Percentiles rank a stretch among this genome's conserved stretches.
These are phyloP conservation scores for Metarhizium guizhouense DNA, from an alignment of 2,329 filamentous ascomycete genomes.

Conservation along the genomic window DNA sequence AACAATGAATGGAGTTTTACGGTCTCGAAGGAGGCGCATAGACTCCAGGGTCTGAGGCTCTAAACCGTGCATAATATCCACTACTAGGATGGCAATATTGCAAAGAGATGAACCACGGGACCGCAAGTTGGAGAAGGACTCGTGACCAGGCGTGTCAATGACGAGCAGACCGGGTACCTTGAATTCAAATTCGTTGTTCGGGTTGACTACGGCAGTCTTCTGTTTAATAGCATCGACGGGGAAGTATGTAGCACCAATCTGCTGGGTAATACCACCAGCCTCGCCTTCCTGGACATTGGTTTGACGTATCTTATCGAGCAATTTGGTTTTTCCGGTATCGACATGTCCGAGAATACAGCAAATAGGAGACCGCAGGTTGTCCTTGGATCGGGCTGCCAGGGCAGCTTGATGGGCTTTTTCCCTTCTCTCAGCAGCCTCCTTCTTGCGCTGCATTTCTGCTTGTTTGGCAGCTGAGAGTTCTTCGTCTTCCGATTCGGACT, in stretches of 20 bases:
- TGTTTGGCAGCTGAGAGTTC: conserved; percentile 62
- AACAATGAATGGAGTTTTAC: conserved; percentile 96
- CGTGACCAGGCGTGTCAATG: conserved; percentile 98
- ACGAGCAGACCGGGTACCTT: conserved; percentile 94
- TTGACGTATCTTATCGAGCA: conserved; percentile 95
- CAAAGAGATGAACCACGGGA: conserved; percentile 96
- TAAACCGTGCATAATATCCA: conserved; percentile 99
- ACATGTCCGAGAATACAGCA: conserved; percentile 99
- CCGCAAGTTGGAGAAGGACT: conserved; percentile 97
- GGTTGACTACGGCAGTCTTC: conserved; percentile 91
- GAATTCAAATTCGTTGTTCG: conserved; percentile 83
- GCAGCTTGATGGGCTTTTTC: conserved; percentile 89
- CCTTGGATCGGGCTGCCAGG: conserved; percentile 80
- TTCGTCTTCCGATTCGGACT: conserved; percentile 62
- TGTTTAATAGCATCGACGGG: conserved; percentile 85
- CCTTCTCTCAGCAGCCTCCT: conserved; percentile 78
- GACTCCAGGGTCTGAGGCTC: conserved; percentile 97
- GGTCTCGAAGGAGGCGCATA: conserved; percentile 85
- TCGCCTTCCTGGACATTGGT: conserved; percentile 99
- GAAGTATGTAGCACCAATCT: conserved; percentile 99
- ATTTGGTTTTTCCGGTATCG: conserved; percentile 99
- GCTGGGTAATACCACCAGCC: conserved; percentile 98
- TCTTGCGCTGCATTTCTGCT: conserved; percentile 71
- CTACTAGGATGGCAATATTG: conserved; percentile 97
- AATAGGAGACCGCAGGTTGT: conserved; percentile 93